Evolutionary conservation across 2,329 filamentous ascomycete genomes (phyloP).

Genomic region (Fusarium temperatum): DNA sequence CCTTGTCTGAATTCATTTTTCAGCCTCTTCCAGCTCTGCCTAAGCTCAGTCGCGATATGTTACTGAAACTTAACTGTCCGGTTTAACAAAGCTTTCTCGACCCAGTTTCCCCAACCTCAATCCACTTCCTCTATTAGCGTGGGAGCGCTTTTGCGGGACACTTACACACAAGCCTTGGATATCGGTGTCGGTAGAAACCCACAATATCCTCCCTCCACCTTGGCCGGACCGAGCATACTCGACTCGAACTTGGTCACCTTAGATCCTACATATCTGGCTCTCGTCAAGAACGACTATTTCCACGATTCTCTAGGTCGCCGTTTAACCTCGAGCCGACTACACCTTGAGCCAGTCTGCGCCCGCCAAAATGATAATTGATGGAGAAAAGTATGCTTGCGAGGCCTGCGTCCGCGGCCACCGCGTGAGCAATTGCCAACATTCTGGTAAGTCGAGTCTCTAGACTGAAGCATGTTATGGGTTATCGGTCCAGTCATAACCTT

Average conservation of each 20-base stretch:
- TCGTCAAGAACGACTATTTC: slow-evolving; percentile 4
- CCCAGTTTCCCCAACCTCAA: slow-evolving; percentile 32
- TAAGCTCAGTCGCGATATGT: slow-evolving; percentile 40
- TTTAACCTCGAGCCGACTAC: slow-evolving; percentile 13
- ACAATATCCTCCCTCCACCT: slow-evolving; percentile 24
- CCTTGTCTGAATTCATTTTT: slow-evolving; percentile 27
- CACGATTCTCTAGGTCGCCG: background rate
- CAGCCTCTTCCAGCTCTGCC: slow-evolving; percentile 41
- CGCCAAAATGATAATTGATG: slow-evolving; percentile 80
- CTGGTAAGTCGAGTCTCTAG: slow-evolving; percentile 68
- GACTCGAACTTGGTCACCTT: slow-evolving; percentile 11
- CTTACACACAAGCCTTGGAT: slow-evolving; percentile 36
- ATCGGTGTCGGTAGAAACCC: slow-evolving; percentile 23
- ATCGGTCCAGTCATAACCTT: background rate
- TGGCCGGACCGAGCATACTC: slow-evolving; percentile 11
- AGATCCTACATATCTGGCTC: slow-evolving; percentile 6
- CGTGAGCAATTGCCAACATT: slow-evolving; percentile 97
- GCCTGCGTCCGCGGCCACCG: slow-evolving; percentile 98
- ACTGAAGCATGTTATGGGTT: background rate
- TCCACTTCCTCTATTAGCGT: slow-evolving; percentile 40
- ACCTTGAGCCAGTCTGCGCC: slow-evolving; percentile 16
- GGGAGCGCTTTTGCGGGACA: slow-evolving; percentile 26
- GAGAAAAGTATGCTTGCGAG: slow-evolving; percentile 97
- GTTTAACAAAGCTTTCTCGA: slow-evolving; percentile 34
- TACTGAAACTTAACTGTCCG: slow-evolving; percentile 39